These are phyloP conservation scores for Ustanciosporium gigantosporum DNA, from an alignment of 1,284 basidiomycete genomes.

Conservation along the genomic window DNA sequence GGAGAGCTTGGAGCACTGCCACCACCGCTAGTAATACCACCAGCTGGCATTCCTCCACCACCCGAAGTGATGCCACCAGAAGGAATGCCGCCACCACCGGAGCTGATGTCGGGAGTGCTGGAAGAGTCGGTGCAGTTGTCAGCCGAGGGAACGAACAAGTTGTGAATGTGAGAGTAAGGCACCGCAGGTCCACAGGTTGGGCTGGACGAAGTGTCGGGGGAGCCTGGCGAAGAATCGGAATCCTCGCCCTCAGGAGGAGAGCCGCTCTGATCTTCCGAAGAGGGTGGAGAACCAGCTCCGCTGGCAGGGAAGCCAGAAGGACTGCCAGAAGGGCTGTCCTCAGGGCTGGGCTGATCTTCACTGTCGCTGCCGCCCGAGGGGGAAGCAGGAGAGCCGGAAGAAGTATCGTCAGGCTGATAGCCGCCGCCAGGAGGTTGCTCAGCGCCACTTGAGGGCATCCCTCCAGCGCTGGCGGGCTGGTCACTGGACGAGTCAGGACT, in stretches of 20 bases:
- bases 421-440: too few species aligned
- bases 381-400: too few species aligned
- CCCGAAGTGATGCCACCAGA: not conserved
- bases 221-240: not conserved
- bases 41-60: not conserved
- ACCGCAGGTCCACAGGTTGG: slow-evolving; percentile 1
- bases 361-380: too few species aligned
- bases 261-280: not conserved
- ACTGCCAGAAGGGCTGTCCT: too few species aligned
- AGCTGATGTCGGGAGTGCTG: not conserved
- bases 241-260: not conserved
- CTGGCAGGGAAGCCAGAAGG: too few species aligned
- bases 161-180: not conserved
- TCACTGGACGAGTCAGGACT: too few species aligned
- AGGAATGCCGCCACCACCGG: not conserved
- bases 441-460: too few species aligned
- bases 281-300: not conserved
- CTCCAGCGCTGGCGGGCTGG: too few species aligned
- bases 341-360: too few species aligned
- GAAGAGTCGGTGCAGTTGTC: not conserved
- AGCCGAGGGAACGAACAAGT: not conserved
- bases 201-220: not conserved
- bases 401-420: too few species aligned
- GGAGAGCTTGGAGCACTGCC: not conserved
- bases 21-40: not conserved